These are phyloP conservation scores for Paratinospora sagittata DNA, from an alignment of 164 flowering plant genomes.

Conservation along the genomic window DNA sequence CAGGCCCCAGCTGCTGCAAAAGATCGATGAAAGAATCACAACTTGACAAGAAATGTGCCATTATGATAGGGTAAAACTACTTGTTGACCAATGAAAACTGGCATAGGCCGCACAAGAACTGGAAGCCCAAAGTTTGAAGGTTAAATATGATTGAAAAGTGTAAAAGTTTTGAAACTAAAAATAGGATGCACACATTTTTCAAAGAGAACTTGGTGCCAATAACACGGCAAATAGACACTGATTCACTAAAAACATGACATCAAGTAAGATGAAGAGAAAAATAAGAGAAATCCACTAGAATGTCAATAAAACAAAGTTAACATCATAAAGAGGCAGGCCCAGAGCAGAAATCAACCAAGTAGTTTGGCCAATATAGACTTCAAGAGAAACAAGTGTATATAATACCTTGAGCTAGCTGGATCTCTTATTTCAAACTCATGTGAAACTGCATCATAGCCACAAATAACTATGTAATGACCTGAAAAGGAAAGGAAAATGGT, in stretches of 20 bases:
- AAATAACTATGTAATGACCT: conserved; percentile 91
- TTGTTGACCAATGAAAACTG: not conserved
- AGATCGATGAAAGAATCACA: not conserved
- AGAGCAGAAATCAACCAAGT: not conserved
- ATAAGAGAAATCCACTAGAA: not conserved
- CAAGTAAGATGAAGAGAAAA: not conserved
- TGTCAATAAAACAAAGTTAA: not conserved
- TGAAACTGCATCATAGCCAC: conserved; percentile 71
- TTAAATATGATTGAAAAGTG: not conserved
- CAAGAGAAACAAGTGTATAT: not conserved
- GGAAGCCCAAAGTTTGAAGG: not conserved
- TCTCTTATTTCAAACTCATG: conserved; percentile 96
- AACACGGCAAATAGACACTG: not conserved
- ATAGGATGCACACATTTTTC: no score
- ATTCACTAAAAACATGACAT: not conserved
- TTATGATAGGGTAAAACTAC: not conserved
- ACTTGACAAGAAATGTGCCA: no score
- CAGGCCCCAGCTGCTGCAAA: not conserved
- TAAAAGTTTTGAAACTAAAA: not conserved
- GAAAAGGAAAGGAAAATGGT: conserved; percentile 4
- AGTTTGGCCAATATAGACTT: not conserved
- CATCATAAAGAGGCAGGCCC: not conserved
- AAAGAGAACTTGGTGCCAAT: no score
- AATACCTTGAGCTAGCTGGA: conserved; percentile 84
- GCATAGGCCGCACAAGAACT: not conserved